Conservation (phyloP, 2,329 filamentous ascomycete genomes). For the Monilinia polystroma region DNA sequence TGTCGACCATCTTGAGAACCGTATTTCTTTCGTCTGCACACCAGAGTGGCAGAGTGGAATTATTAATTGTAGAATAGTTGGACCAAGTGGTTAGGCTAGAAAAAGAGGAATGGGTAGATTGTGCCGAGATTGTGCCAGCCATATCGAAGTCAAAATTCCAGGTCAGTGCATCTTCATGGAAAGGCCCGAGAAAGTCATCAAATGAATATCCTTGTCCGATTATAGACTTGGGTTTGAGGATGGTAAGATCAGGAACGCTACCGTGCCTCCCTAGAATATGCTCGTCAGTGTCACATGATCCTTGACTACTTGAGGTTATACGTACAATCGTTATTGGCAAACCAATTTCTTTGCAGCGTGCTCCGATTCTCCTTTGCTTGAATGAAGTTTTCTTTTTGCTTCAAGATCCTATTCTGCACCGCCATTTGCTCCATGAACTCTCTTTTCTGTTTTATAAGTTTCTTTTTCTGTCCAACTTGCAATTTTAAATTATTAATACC, state of each 20-base stretch:
- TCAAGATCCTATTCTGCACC: background rate
- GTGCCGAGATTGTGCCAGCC: background rate
- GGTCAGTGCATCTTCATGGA: background rate
- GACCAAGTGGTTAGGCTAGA: background rate
- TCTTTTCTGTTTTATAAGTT: background rate
- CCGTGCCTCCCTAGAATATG: background rate
- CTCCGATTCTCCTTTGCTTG: background rate
- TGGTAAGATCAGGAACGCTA: constrained; percentile 10
- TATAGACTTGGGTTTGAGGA: background rate
- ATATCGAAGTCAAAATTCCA: background rate
- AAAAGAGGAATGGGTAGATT: background rate
- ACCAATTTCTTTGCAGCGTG: constrained; percentile 11
- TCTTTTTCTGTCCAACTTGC: background rate
- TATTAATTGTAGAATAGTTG: background rate
- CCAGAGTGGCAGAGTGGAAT: background rate
- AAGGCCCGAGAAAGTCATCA: constrained; percentile 5
- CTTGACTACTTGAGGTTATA: background rate
- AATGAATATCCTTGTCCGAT: constrained; percentile 3
- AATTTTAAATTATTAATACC: background rate
- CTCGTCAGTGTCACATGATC: background rate
- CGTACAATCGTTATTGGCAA: constrained; percentile 13
- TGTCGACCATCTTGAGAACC: background rate
- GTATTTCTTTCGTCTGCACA: background rate
- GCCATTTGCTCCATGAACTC: too few species aligned
- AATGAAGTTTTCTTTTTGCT: background rate